phyloP scores from a whole-genome alignment of 805 yeast species.

The Huiozyma sinensis region DNA sequence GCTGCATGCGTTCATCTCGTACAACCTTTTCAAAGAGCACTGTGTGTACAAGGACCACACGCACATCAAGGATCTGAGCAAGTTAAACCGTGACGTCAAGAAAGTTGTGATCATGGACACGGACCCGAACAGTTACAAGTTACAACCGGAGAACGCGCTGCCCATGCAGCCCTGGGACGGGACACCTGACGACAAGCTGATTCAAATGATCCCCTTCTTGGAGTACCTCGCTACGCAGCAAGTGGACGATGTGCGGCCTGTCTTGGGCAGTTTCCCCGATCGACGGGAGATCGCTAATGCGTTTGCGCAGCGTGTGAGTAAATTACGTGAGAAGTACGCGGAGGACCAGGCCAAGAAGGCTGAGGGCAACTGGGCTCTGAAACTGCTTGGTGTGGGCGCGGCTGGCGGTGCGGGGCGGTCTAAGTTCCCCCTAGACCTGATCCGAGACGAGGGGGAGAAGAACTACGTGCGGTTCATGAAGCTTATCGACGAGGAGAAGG shows the following conservation, averaged over 20 bases:
- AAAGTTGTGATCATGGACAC: constrained; percentile 77
- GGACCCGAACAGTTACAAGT: constrained; percentile 54
- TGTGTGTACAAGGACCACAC: constrained; percentile 79
- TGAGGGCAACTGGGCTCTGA: constrained; percentile 43
- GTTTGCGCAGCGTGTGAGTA: constrained; percentile 65
- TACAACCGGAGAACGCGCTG: constrained; percentile 94
- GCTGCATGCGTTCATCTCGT: constrained; percentile 76
- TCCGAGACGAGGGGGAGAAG: constrained; percentile 87
- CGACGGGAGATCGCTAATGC: constrained; percentile 63
- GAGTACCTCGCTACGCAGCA: constrained; percentile 88
- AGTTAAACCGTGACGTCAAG: constrained; percentile 81
- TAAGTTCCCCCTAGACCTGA: constrained; percentile 65
- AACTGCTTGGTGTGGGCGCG: constrained; percentile 47
- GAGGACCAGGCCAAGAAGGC: constrained; percentile 38
- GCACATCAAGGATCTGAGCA: constrained; percentile 77
- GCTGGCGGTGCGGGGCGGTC: constrained; percentile 13
- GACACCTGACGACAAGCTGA: constrained; percentile 63
- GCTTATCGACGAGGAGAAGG: constrained; percentile 76
- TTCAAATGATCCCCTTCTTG: constrained; percentile 79
- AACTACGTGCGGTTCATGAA: constrained; percentile 76
- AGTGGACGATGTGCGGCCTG: constrained; percentile 81
- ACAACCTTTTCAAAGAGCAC: constrained; percentile 83
- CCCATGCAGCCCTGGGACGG: constrained; percentile 84
- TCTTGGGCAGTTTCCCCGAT: constrained; percentile 61
- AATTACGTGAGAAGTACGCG: constrained; percentile 61